Conservation (phyloP, 345 rosid species). For the Triadica sebifera region DNA sequence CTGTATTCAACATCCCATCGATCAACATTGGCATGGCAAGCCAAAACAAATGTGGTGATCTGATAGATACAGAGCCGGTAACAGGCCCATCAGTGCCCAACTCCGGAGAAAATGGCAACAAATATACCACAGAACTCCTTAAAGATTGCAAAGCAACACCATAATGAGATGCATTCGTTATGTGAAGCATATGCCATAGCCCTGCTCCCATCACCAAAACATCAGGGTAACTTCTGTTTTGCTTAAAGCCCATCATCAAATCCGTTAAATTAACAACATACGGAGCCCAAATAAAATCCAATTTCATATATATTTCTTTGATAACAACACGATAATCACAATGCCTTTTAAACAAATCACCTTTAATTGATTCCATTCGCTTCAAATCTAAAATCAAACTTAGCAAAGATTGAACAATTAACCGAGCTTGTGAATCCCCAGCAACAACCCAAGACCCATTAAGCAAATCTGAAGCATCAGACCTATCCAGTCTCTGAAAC, state of each 20-base stretch:
- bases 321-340: slow-evolving; percentile 60
- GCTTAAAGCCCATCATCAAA: slow-evolving; percentile 46
- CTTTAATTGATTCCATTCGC: slow-evolving; percentile 41
- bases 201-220: slow-evolving; percentile 84
- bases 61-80: slow-evolving; percentile 46
- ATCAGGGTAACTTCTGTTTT: slow-evolving; percentile 54
- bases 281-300: slow-evolving; percentile 95
- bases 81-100: slow-evolving; percentile 42
- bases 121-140: slow-evolving; percentile 55
- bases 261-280: slow-evolving; percentile 60
- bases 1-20: slow-evolving; percentile 63
- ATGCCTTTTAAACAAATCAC: slow-evolving; percentile 78
- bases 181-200: slow-evolving; percentile 95
- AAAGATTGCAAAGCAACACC: slow-evolving; percentile 42
- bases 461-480: slow-evolving; percentile 56
- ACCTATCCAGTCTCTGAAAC: slow-evolving; percentile 49
- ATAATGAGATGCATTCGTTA: slow-evolving; percentile 65
- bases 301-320: slow-evolving; percentile 62
- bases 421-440: slow-evolving; percentile 72
- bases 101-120: slow-evolving; percentile 50
- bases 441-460: slow-evolving; percentile 83
- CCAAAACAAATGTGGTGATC: slow-evolving; percentile 79
- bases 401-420: slow-evolving; percentile 50
- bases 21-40: slow-evolving; percentile 85
- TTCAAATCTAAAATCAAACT: slow-evolving; percentile 42